Evolutionary conservation across 306 rosid genomes (phyloP).

Genomic region (Hylodesmum podocarpum): DNA sequence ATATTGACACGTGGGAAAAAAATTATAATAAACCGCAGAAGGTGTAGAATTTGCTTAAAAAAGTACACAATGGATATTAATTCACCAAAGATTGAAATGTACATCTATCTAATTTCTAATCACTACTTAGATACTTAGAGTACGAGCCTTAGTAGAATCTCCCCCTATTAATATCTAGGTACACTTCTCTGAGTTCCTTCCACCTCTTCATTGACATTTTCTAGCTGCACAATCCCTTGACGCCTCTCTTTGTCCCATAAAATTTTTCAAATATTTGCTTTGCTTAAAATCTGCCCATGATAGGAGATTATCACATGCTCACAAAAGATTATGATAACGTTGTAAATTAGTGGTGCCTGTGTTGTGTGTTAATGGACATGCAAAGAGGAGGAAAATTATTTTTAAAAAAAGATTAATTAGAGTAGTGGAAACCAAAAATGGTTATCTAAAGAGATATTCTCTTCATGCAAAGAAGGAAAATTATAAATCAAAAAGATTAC

Average conservation of each 20-base stretch:
- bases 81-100: background rate
- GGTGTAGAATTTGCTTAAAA: no score
- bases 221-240: constrained; percentile 79
- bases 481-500: no score
- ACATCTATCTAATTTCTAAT: no score
- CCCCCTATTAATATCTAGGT: constrained; percentile 96
- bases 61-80: background rate
- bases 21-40: no score
- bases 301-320: constrained; percentile 82
- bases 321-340: no score
- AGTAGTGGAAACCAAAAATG: no score
- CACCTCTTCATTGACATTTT: constrained; percentile 94
- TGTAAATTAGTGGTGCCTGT: no score
- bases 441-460: no score
- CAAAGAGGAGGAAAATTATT: no score
- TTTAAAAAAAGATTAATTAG: no score
- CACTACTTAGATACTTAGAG: constrained; percentile 68
- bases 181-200: constrained; percentile 80
- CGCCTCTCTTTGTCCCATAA: constrained; percentile 86
- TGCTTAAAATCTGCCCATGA: constrained; percentile 93
- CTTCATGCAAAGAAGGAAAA: no score
- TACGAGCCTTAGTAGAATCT: constrained; percentile 97
- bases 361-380: no score
- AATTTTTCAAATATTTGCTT: constrained; percentile 84
- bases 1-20: background rate